Conservation (phyloP, 2,329 filamentous ascomycete genomes). For the Beauveria bassiana region DNA sequence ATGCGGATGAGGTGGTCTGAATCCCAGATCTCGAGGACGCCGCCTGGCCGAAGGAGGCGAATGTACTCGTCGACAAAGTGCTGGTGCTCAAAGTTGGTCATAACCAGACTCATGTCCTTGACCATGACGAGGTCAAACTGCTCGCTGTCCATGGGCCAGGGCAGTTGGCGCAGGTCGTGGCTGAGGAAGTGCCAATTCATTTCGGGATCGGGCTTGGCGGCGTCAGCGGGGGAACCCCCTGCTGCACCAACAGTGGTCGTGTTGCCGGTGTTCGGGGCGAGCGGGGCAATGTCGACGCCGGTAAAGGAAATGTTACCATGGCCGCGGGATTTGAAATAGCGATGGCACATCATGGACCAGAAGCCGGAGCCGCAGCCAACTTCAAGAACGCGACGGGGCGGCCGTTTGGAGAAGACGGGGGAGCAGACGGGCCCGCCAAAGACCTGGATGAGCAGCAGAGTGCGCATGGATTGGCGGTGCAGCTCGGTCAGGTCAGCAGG, state of each 20-base stretch:
- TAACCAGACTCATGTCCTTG: slow-evolving; percentile 68
- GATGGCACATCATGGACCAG: slow-evolving; percentile 84
- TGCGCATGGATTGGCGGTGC: slow-evolving; percentile 78
- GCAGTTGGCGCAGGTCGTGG: slow-evolving; percentile 69
- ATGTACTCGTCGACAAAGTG: slow-evolving; percentile 61
- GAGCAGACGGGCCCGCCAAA: slow-evolving; percentile 76
- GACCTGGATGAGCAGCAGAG: slow-evolving; percentile 71
- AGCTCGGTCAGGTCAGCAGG: slow-evolving; percentile 82
- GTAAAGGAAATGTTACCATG: slow-evolving; percentile 67
- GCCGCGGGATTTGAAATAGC: slow-evolving; percentile 64
- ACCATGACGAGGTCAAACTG: slow-evolving; percentile 86
- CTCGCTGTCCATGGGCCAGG: slow-evolving; percentile 69
- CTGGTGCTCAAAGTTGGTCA: slow-evolving; percentile 53
- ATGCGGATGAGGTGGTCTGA: slow-evolving; percentile 78
- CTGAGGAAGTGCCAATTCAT: slow-evolving; percentile 86
- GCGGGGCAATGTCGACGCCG: slow-evolving; percentile 71
- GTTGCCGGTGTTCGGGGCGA: slow-evolving; percentile 41
- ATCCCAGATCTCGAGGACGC: slow-evolving; percentile 82
- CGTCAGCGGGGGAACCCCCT: background rate
- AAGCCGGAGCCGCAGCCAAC: slow-evolving; percentile 81
- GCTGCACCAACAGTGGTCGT: slow-evolving; percentile 25
- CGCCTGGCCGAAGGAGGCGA: slow-evolving; percentile 68
- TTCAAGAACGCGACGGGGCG: slow-evolving; percentile 74
- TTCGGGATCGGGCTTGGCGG: slow-evolving; percentile 54
- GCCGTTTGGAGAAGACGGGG: slow-evolving; percentile 54